Conservation (phyloP, 106 monocot species). For the Ottelia alismoides region DNA sequence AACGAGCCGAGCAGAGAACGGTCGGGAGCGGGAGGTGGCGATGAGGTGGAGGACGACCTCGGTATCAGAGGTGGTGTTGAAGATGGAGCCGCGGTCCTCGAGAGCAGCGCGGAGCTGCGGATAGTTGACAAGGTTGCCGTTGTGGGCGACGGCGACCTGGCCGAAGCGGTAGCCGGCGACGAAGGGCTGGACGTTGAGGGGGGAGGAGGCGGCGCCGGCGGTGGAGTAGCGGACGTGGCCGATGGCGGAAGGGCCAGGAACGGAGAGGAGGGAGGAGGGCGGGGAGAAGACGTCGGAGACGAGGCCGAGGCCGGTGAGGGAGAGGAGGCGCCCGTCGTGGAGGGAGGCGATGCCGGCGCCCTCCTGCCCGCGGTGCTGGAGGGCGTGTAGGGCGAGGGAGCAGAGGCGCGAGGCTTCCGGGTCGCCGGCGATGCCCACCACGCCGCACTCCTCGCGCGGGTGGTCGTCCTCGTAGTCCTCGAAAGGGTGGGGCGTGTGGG, state of each 20-base stretch:
- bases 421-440: slow-evolving; percentile 78
- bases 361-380: slow-evolving; percentile 92
- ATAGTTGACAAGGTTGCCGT: slow-evolving; percentile 94
- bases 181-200: slow-evolving; percentile 80
- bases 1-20: slow-evolving; percentile 50
- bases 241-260: slow-evolving; percentile 65
- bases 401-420: slow-evolving; percentile 59
- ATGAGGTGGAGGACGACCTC: slow-evolving; percentile 70
- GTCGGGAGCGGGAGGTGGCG: slow-evolving; percentile 53
- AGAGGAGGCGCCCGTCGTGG: slow-evolving; percentile 13
- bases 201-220: slow-evolving; percentile 52
- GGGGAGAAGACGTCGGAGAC: slow-evolving; percentile 68
- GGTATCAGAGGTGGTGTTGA: slow-evolving; percentile 69
- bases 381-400: slow-evolving; percentile 71
- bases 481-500: background rate
- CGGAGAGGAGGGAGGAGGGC: slow-evolving; percentile 28
- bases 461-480: slow-evolving; percentile 21
- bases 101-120: slow-evolving; percentile 24
- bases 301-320: slow-evolving; percentile 64
- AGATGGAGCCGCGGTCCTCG: slow-evolving; percentile 65
- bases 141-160: slow-evolving; percentile 51
- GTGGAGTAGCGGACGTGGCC: slow-evolving; percentile 95
- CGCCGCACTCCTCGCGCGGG: slow-evolving; percentile 92
- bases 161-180: slow-evolving; percentile 41
- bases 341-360: slow-evolving; percentile 82